phyloP scores from a whole-genome alignment of 75 land plant genomes.

The Selaginella tamariscina region DNA sequence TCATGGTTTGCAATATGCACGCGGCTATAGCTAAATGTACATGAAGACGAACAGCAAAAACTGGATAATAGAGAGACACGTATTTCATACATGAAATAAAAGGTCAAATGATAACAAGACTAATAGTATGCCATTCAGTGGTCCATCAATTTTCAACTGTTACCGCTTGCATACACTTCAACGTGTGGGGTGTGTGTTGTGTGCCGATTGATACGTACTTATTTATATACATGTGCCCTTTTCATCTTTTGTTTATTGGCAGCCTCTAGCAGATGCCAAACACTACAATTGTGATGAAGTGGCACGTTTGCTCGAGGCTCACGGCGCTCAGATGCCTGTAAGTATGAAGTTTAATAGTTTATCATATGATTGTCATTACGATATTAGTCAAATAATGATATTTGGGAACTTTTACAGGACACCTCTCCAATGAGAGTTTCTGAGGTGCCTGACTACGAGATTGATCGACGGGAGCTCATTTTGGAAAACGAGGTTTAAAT shows the following conservation, averaged over 20 bases:
- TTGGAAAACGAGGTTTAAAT: constrained; percentile 19
- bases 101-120: neutral
- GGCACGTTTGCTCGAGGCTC: constrained; percentile 50
- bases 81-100: neutral
- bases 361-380: neutral
- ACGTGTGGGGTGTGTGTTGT: neutral
- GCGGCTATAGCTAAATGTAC: neutral
- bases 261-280: constrained; percentile 90
- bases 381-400: neutral
- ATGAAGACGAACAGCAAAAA: neutral
- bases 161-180: neutral
- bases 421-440: constrained; percentile 2
- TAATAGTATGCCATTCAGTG: neutral
- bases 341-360: neutral
- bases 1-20: neutral
- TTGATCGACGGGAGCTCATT: constrained; percentile 52
- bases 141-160: neutral
- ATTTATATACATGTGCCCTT: neutral
- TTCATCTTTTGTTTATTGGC: neutral
- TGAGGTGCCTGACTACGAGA: constrained; percentile 52
- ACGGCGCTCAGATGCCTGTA: constrained; percentile 34
- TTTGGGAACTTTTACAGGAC: neutral
- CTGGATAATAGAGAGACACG: neutral
- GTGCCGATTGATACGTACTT: neutral
- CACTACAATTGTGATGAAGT: constrained; percentile 61